Base-by-base conservation (phyloP, 306 rosid genomes). In the Carpinus viminea region DNA sequence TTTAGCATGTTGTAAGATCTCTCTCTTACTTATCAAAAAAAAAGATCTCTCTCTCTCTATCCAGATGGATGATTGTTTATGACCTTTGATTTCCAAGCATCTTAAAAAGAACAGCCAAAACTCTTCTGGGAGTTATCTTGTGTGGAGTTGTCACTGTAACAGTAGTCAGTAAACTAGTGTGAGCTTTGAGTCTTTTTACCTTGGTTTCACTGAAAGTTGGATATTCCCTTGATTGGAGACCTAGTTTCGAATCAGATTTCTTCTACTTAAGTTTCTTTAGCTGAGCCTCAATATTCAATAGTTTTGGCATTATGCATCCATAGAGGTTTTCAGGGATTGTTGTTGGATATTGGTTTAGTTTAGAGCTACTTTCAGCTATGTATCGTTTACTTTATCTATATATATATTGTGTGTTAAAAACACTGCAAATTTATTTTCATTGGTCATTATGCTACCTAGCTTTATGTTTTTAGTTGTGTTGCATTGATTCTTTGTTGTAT, bases 401-500 rank as follows among this genome's bases (percentile, higher is more conserved):
- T 38, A 36, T 36, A 38, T 62, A 2, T 7, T 28, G 20, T 62
- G 21, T 45, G 46, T 24, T 66, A 66, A 17, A 66, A 36, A 18
- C 71, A 20, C 45, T 80, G 52, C 18, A 56, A 18, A 15, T 8
- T 48, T 56, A 41, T 18, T n/a, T 54, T 20, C 8, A 8, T 57
- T 55, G 38, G 46, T 38, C 75, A 36, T 13, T 38, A 46, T 47
- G 72, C 57, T 60, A 31, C 68, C 47, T 47, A 61, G 51, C 50
- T 74, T 62, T 71, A 70, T 57, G 43, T 70, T 55, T 46, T 78
- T 43, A 51, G 15, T 24, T 79, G 24, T 79, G 20, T 18, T 66
- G 51, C 72, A 4, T 66, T 43, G 21, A 66, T 41, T 66, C 46
- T 66, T 66, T 17, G 36, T 31, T 12, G 18, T 57, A 31, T 51